Percentiles rank a stretch among this genome's conserved stretches.
Evolutionary conservation across 1,139 yeast species (phyloP).

Genomic region (Pichia terricola): DNA sequence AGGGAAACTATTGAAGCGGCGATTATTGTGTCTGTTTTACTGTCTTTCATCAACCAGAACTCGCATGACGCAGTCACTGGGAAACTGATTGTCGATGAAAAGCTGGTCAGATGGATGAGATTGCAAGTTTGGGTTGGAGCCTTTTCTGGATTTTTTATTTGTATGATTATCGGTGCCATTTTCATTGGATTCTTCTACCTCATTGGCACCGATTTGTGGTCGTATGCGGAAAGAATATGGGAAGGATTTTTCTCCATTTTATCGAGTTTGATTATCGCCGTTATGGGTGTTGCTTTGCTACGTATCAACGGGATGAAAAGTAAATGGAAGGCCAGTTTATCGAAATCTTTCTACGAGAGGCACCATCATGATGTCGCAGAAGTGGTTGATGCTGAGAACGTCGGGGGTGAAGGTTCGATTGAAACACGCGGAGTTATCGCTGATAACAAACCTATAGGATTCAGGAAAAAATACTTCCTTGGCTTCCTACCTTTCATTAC

Average conservation of each 20-base stretch:
- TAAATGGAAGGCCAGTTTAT: slow-evolving; percentile 72
- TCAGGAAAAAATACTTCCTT: slow-evolving; percentile 60
- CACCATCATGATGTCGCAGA: slow-evolving; percentile 7
- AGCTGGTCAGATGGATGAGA: slow-evolving; percentile 33
- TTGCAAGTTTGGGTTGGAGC: slow-evolving; percentile 86
- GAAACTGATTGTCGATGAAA: slow-evolving; percentile 19
- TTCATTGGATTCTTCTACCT: slow-evolving; percentile 70
- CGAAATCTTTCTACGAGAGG: slow-evolving; percentile 1
- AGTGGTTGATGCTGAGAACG: neutral
- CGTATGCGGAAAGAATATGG: slow-evolving; percentile 80
- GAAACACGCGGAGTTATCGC: slow-evolving; percentile 5
- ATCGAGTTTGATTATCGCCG: slow-evolving; percentile 71
- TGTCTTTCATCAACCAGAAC: slow-evolving; percentile 70
- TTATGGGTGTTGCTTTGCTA: slow-evolving; percentile 83
- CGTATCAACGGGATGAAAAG: slow-evolving; percentile 79
- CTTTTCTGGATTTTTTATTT: slow-evolving; percentile 56
- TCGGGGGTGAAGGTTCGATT: neutral
- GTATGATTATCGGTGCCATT: slow-evolving; percentile 65
- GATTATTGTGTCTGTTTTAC: slow-evolving; percentile 71
- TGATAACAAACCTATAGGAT: slow-evolving; percentile 21
- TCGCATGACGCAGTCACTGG: slow-evolving; percentile 10
- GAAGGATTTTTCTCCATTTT: slow-evolving; percentile 80
- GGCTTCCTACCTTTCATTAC: slow-evolving; percentile 75
- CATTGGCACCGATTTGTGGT: slow-evolving; percentile 73
- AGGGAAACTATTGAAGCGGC: slow-evolving; percentile 87